Evolutionary conservation across 1,284 basidiomycete species (phyloP).

Genomic region (Naganishia albida): DNA sequence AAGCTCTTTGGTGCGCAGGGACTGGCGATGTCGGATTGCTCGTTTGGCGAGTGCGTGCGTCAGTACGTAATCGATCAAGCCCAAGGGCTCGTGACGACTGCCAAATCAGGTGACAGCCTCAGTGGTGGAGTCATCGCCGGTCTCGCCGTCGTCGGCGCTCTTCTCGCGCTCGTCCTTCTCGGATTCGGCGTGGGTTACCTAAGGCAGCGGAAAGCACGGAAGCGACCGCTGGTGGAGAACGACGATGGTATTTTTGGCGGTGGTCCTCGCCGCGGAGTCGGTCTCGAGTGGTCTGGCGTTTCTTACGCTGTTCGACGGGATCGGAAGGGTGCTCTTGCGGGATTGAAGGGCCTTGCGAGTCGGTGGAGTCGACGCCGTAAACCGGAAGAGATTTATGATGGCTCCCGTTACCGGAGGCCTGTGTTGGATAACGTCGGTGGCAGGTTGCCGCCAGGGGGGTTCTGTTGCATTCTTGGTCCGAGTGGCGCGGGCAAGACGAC

Average conservation of each 20-base stretch:
- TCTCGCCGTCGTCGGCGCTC: slow-evolving; percentile 71
- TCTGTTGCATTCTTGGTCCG: slow-evolving; percentile 84
- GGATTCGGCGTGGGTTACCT: slow-evolving; percentile 65
- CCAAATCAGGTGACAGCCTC: slow-evolving; percentile 56
- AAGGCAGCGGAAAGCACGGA: slow-evolving; percentile 64
- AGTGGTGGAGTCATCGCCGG: slow-evolving; percentile 82
- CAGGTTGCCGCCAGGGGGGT: slow-evolving; percentile 68
- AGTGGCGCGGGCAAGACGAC: slow-evolving; percentile 84
- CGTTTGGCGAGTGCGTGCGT: slow-evolving; percentile 80
- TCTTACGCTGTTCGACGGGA: slow-evolving; percentile 59
- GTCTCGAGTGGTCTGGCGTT: slow-evolving; percentile 69
- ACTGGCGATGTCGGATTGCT: slow-evolving; percentile 68
- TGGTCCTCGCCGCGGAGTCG: slow-evolving; percentile 58
- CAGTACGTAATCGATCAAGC: slow-evolving; percentile 71
- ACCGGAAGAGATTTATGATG: slow-evolving; percentile 32
- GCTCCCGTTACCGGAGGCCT: slow-evolving; percentile 60
- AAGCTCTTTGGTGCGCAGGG: slow-evolving; percentile 71
- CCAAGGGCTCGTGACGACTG: slow-evolving; percentile 37
- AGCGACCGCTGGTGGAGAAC: slow-evolving; percentile 44
- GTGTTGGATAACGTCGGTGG: slow-evolving; percentile 75
- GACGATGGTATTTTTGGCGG: slow-evolving; percentile 41
- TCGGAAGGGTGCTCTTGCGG: neutral
- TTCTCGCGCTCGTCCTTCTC: slow-evolving; percentile 63
- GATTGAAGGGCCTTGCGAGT: slow-evolving; percentile 4
- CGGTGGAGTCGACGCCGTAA: slow-evolving; percentile 32